A percentile compares a stretch with the other conserved stretches of the same genome.
Conservation (phyloP, 148 eudicot genomes). For the Rhododendron ferrugineum region DNA sequence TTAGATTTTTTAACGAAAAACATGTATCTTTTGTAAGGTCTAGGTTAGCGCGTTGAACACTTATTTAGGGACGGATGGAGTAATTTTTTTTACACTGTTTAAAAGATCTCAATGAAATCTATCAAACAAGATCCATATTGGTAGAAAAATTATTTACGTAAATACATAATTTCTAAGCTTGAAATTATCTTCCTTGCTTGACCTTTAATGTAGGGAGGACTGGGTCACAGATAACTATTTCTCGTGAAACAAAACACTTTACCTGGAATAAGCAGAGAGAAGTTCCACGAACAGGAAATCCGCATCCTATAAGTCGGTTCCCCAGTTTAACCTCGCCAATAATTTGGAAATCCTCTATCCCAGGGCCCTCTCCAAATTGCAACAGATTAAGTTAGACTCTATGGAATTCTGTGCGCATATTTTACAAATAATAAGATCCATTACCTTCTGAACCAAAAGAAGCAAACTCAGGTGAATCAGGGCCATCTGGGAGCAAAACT, state of each 20-base stretch:
- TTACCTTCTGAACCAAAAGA: conserved; percentile 36
- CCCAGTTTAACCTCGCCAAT: conserved; percentile 86
- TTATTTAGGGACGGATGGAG: too few relatives aligned
- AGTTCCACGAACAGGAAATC: conserved; percentile 85
- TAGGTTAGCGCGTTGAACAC: too few relatives aligned
- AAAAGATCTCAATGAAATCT: too few relatives aligned
- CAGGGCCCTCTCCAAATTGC: conserved; percentile 60
- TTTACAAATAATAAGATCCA: conserved; percentile 3
- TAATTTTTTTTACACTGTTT: too few relatives aligned
- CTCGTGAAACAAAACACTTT: conserved; percentile 1
- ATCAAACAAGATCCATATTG: too few relatives aligned
- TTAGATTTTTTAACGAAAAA: too few relatives aligned
- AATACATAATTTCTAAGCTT: too few relatives aligned
- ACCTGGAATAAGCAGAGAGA: conserved; percentile 93
- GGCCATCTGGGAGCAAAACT: conserved; percentile 10
- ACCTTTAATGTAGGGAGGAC: background rate
- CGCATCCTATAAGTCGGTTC: conserved; percentile 72
- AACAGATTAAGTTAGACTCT: conserved; percentile 11
- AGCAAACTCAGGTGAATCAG: conserved; percentile 19
- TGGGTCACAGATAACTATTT: background rate
- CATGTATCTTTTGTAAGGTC: too few relatives aligned
- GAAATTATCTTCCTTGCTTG: too few relatives aligned
- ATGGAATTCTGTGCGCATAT: background rate
- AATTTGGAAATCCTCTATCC: conserved; percentile 82
- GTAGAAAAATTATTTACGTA: too few relatives aligned